Evolutionary conservation across 2,329 filamentous ascomycete species (phyloP), one percentile per base, ranked within the genome.

Genomic region (Thielaviopsis ethacetica): DNA sequence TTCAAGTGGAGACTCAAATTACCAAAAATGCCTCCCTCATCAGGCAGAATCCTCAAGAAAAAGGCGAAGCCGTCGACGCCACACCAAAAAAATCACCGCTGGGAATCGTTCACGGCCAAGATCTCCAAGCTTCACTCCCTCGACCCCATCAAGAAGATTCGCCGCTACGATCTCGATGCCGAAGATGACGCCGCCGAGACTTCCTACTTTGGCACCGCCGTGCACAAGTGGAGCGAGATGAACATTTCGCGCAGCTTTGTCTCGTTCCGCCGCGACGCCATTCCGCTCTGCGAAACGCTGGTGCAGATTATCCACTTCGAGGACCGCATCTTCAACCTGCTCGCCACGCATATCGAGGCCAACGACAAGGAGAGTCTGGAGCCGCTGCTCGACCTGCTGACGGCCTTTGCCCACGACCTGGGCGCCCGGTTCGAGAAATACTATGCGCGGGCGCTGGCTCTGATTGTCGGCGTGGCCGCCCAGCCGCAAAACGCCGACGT

Each of bases 351-450:
- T 66, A 91, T 97, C 62, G 81, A 83, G 57, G 81, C 81, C 65
- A 84, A 85, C 62, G 89, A 96, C 65, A 81, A 82, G 63, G 80
- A 91, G 65, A 85, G 87, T 1, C 75, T 96, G 62, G 91, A 98
- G 67, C 88, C 93, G 10, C 73, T 98, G 49, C 74, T 98, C 61
- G 88, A 87, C 64, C 80, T 98, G n/a, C 72, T 96, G 61, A 88
- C 90, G 13, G 89, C 93, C 49, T 91, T 98, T 68, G 91, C 93
- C n/a, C 90, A 94, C 68, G 94, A 98, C 67, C 72, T 98, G 59
- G 91, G 91, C 56, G 78, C 79, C 19, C 79, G 84, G 54, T 98
- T 98, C 67, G 91, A 96, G 71, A 88, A 86, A 67, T 83, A 95
- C 70, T 97, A 95, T 69, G 78, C 82, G 53, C 78, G 80, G 56